phyloP scores from a whole-genome alignment of 352 stramenopile species.

The Phytophthora lateralis region DNA sequence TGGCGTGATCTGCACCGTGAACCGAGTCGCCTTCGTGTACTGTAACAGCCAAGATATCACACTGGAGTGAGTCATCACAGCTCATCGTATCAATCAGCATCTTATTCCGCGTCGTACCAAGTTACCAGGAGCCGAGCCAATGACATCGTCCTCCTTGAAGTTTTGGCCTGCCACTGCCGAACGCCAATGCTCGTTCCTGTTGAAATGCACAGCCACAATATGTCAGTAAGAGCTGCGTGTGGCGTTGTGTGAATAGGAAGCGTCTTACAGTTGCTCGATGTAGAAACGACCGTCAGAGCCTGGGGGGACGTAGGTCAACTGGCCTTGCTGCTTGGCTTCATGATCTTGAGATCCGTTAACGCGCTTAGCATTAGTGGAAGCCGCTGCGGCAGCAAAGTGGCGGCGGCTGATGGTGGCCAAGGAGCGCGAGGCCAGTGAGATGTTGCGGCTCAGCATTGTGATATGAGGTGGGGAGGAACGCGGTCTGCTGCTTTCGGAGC shows the following conservation, averaged over 20 bases:
- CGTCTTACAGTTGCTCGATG: constrained; percentile 66
- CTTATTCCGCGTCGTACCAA: constrained; percentile 47
- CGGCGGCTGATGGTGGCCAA: constrained; percentile 37
- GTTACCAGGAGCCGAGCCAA: constrained; percentile 70
- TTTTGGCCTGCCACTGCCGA: constrained; percentile 72
- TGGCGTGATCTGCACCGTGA: constrained; percentile 81
- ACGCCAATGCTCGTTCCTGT: constrained; percentile 70
- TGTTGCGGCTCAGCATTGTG: constrained; percentile 43
- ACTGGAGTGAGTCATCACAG: constrained; percentile 8
- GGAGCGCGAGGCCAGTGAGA: constrained; percentile 28
- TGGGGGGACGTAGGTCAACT: constrained; percentile 60
- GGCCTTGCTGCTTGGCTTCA: constrained; percentile 27
- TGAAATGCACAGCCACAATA: background rate
- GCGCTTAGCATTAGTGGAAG: constrained; percentile 29
- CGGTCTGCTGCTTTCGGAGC: constrained; percentile 3
- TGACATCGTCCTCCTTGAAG: constrained; percentile 66
- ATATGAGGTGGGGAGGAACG: background rate
- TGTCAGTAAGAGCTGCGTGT: background rate
- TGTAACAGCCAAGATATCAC: constrained; percentile 29
- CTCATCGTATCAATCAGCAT: constrained; percentile 1
- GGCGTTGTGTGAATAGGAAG: background rate
- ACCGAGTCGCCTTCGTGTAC: constrained; percentile 65
- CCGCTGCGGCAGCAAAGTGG: constrained; percentile 43
- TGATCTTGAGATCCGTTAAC: constrained; percentile 28
- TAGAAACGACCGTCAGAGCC: constrained; percentile 69